A percentile compares a stretch with the other conserved stretches of the same genome.
Evolutionary conservation across 148 eudicot species (phyloP).

Genomic region (Diospyros lotus): DNA sequence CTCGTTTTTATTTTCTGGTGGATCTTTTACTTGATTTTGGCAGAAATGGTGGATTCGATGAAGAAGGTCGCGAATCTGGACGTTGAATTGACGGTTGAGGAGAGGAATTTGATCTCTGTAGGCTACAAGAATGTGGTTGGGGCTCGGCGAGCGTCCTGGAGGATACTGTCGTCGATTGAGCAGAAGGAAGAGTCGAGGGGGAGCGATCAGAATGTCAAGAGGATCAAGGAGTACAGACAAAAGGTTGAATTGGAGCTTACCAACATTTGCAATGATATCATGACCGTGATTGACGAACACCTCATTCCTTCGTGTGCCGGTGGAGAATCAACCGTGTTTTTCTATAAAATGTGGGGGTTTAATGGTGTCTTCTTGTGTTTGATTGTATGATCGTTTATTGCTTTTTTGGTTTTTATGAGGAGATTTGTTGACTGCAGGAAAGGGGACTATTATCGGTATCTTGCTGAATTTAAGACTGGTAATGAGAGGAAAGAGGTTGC

Average conservation of each 20-base stretch:
- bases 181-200: constrained; percentile 30
- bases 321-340: constrained; percentile 27
- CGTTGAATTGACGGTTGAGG: constrained; percentile 26
- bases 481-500: neutral
- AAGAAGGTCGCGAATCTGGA: constrained; percentile 23
- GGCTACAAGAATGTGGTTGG: constrained; percentile 32
- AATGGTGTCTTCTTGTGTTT: neutral
- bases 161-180: constrained; percentile 31
- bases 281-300: constrained; percentile 23
- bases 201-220: constrained; percentile 23
- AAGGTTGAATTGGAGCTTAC: constrained; percentile 27
- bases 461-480: neutral
- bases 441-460: neutral
- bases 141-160: constrained; percentile 30
- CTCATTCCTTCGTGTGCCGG: constrained; percentile 21
- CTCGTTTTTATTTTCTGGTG: too few relatives aligned
- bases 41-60: too few relatives aligned
- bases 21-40: too few relatives aligned
- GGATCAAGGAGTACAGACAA: constrained; percentile 26
- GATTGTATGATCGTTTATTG: neutral
- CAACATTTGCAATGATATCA: constrained; percentile 27
- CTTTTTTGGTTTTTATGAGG: too few relatives aligned
- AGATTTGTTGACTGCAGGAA: neutral
- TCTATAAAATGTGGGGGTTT: constrained; percentile 22
- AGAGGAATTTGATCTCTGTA: constrained; percentile 25